Evolutionary conservation across 1,139 yeast species (phyloP).

Genomic region (Yamadazyma sp.): DNA sequence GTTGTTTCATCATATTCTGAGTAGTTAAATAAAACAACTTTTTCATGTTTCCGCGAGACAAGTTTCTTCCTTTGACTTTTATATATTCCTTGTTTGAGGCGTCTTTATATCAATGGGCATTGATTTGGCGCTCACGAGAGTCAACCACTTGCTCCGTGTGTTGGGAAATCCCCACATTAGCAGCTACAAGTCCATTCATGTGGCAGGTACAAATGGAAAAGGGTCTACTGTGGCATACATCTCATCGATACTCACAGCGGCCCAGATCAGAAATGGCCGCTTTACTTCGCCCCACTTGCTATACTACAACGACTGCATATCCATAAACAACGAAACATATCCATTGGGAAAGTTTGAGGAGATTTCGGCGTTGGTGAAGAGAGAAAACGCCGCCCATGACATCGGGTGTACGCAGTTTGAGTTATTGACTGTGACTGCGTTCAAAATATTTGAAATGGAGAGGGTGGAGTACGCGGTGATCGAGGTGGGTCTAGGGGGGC

Average conservation of each 20-base stretch:
- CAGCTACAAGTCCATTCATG: constrained; percentile 64
- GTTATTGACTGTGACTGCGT: constrained; percentile 78
- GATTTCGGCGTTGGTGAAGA: constrained; percentile 40
- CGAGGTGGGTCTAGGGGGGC: constrained; percentile 92
- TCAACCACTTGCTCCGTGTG: constrained; percentile 51
- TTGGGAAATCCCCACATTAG: constrained; percentile 68
- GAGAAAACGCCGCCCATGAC: constrained; percentile 30
- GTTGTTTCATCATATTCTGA: neutral
- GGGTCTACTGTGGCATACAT: constrained; percentile 86
- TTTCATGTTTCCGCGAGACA: neutral
- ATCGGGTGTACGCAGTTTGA: constrained; percentile 87
- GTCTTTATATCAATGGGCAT: constrained; percentile 30
- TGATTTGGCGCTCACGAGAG: constrained; percentile 65
- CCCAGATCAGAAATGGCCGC: constrained; percentile 60
- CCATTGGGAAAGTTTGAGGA: constrained; percentile 43
- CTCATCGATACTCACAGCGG: constrained; percentile 55
- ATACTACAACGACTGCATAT: constrained; percentile 71
- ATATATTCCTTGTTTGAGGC: too few relatives aligned
- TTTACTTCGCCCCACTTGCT: constrained; percentile 88
- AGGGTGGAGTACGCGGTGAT: constrained; percentile 71
- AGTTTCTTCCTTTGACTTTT: neutral
- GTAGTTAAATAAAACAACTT: neutral
- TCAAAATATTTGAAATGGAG: constrained; percentile 62
- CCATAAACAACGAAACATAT: constrained; percentile 61
- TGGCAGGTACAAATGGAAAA: constrained; percentile 95